Evolutionary conservation across 2,329 filamentous ascomycete genomes (phyloP), one percentile per base, ranked within the genome.

Genomic region (Sclerotinia trifoliorum): DNA sequence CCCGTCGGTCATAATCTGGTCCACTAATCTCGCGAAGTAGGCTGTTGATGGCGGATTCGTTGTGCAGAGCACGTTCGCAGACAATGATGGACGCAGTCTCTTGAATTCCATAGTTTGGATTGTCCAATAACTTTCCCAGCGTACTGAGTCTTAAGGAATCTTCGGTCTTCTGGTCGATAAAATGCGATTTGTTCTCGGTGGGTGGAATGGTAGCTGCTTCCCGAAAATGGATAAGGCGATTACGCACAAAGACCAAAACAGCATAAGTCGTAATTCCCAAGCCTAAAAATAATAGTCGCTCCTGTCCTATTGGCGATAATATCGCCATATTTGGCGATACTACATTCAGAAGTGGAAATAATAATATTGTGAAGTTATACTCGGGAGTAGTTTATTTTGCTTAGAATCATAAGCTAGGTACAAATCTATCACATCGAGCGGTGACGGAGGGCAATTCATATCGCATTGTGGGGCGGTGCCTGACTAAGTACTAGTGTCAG

Each of bases 101-200:
- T 72, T 88, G 84, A 71, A 94, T 90, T 26, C 90, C 85, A 74
- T 86, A 89, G 78, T 89, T 94, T 70, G 90, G 90, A 77, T 90
- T 90, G 64, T 85, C 82, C 17, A 91, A 81, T 5, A 94, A 83
- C 71, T 87, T 90, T 64, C 88, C 82, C 13, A 94, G 81, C 0
- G 91, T 93, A 54, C 84, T 82, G 15, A 88, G 76, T 68, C 88
- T 85, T 54, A 93, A 81, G 2, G 89, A 85, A 75, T 93, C 90
- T 75, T 93, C 90, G 2, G 89, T 91, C 32, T 90, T 87, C 77
- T 93, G 88, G 19, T 88, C 90, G 71, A 92, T 90, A 77, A 91
- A 91, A 73, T 89, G 86, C 63, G 90, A 86, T 76, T 90, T 89
- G 48, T 87, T 87, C 69, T 88, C 85, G 49, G 81, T 76, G 48